Evolutionary conservation across 2,329 filamentous ascomycete genomes (phyloP).

Genomic region (Claviceps purpurea): DNA sequence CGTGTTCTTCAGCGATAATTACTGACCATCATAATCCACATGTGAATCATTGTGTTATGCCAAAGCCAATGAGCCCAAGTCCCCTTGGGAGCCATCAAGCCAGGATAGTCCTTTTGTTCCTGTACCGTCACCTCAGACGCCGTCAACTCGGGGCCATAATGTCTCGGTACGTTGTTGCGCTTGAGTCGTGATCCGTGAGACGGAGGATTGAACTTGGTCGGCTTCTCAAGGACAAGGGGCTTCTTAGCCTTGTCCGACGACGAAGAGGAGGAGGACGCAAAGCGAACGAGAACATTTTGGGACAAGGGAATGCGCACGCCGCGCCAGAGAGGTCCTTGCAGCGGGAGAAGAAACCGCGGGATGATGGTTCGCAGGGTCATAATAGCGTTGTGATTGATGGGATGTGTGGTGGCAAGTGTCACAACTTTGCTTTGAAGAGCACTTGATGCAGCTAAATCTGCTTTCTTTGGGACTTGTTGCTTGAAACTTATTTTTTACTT

Average conservation of each 20-base stretch:
- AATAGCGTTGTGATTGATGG: constrained; percentile 6
- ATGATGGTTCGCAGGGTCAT: constrained; percentile 41
- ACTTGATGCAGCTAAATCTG: not conserved
- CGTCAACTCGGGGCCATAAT: constrained; percentile 63
- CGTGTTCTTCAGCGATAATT: too few relatives aligned
- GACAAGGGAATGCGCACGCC: constrained; percentile 22
- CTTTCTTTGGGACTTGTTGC: too few relatives aligned
- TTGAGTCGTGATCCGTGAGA: constrained; percentile 67
- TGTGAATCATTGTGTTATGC: constrained; percentile 61
- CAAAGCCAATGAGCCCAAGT: constrained; percentile 78
- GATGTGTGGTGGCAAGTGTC: not conserved
- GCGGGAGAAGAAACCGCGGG: constrained; percentile 55
- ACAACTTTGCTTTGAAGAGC: not conserved
- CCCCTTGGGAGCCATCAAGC: constrained; percentile 74
- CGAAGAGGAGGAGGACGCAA: constrained; percentile 14
- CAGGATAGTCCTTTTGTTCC: constrained; percentile 63
- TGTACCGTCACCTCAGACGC: constrained; percentile 53
- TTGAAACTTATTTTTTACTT: not conserved
- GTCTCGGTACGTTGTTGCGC: constrained; percentile 39
- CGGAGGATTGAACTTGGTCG: constrained; percentile 79
- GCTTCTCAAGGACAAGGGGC: constrained; percentile 65
- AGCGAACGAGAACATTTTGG: constrained; percentile 23
- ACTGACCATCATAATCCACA: constrained; percentile 70
- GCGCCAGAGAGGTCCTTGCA: constrained; percentile 43
- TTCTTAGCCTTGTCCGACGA: constrained; percentile 26